A percentile compares a stretch with the other conserved stretches of the same genome.
phyloP scores from a whole-genome alignment of 495 filamentous ascomycete genomes.

The Glonium stellatum region DNA sequence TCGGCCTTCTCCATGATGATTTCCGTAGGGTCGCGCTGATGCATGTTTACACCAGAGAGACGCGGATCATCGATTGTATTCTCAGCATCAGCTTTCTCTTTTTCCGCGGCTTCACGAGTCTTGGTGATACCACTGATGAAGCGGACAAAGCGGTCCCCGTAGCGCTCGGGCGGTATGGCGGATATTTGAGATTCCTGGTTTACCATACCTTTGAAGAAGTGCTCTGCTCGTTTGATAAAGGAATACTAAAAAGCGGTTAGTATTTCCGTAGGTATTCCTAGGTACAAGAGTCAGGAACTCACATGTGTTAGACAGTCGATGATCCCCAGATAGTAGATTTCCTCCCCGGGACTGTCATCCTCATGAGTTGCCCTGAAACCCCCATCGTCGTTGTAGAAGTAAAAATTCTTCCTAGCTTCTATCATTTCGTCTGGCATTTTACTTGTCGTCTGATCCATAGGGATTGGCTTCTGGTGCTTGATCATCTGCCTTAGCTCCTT shows the following conservation, averaged over 20 bases:
- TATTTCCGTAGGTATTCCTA: neutral
- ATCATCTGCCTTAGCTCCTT: constrained; percentile 86
- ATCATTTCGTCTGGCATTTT: constrained; percentile 87
- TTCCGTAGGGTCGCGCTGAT: constrained; percentile 43
- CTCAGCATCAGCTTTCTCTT: constrained; percentile 41
- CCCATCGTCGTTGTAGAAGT: constrained; percentile 91
- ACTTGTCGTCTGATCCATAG: constrained; percentile 70
- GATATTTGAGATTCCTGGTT: constrained; percentile 79
- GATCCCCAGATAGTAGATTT: constrained; percentile 96
- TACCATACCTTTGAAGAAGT: constrained; percentile 89
- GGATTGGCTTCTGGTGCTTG: constrained; percentile 83
- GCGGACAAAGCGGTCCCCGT: constrained; percentile 88
- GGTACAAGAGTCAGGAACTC: constrained; percentile 39
- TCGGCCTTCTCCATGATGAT: constrained; percentile 50
- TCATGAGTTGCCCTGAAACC: constrained; percentile 92
- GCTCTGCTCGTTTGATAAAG: constrained; percentile 77
- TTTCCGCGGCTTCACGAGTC: constrained; percentile 68
- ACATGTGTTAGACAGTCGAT: constrained; percentile 97
- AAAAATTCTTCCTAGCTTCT: constrained; percentile 55
- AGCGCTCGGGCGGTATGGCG: constrained; percentile 82
- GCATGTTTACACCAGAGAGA: constrained; percentile 39
- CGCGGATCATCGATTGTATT: constrained; percentile 25
- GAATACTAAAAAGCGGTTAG: constrained; percentile 55
- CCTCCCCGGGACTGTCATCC: constrained; percentile 73
- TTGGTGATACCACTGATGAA: constrained; percentile 90